Base-by-base conservation (phyloP, 352 stramenopile genomes). In the Blastocystis hominis region DNA sequence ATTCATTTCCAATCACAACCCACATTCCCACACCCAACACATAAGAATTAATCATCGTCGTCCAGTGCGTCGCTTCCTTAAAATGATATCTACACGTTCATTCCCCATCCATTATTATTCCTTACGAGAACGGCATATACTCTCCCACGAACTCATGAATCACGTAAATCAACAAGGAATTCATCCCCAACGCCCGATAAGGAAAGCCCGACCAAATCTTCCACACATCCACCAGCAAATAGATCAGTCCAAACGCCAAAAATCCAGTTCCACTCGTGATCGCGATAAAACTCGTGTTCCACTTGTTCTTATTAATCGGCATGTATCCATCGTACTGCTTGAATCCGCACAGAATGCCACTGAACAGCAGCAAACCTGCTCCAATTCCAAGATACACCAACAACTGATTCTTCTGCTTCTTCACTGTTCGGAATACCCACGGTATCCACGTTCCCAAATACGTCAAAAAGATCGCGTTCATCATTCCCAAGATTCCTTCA, bases 291-390 rank as follows among this genome's bases (percentile, higher is more conserved):
- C 38, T 64, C 7, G 77, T 87, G 44, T 75, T 78, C 77, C 77
- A 87, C 46, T 78, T 78, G 34, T 75, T 87, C 77, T 87, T 87
- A 30, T 87, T 87, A 30, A 87, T 87, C 20, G 77, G 77, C 77
- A 87, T 87, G 54, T 87, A 87, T 7, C 77, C 77, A 34, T 78
- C 77, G 38, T 54, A 75, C 24, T 78, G 77, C 66, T 64, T 78
- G 54, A 87, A 87, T 24, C 77, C 77, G n/a, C 77, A 87, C 44
- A 87, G 34, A 7, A 87, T 10, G 7, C 77, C 77, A 2, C 54
- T 56, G 34, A 20, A 54, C 40, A 87, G 61, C 46, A 87, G 44
- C 30, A 75, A 46, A 15, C 0, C 13, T 7, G 34, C 34, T 13
- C 77, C 77, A 1, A 69, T 62, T 17, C 6, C 62, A 24, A 77